Conservation (phyloP, 228 moss, liverwort and hornwort species). For the Sphagnum magellanicum region DNA sequence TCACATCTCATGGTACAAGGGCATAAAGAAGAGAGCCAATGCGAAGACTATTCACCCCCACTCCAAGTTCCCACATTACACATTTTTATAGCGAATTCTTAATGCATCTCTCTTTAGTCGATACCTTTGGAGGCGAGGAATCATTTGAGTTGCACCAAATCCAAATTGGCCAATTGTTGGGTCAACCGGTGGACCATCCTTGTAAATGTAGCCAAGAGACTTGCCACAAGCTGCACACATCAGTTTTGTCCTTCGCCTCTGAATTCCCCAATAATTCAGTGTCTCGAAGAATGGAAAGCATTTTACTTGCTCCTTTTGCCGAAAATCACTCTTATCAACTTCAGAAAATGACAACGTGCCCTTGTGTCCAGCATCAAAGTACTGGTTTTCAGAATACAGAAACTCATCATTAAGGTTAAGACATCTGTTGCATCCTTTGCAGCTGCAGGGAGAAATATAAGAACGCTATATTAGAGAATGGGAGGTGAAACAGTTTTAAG, state of each 20-base stretch:
- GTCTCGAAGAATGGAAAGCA: conserved; percentile 56
- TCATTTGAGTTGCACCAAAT: conserved; percentile 33
- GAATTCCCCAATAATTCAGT: conserved; percentile 47
- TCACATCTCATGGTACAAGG: too few relatives aligned
- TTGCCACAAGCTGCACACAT: conserved; percentile 50
- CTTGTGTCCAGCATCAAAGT: conserved; percentile 55
- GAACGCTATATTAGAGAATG: background rate
- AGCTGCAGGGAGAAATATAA: conserved; percentile 19
- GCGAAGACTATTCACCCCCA: too few relatives aligned
- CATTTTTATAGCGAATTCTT: conserved; percentile 8
- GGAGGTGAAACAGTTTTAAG: too few relatives aligned
- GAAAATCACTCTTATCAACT: conserved; percentile 45
- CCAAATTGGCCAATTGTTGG: conserved; percentile 23
- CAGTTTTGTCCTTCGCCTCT: conserved; percentile 24
- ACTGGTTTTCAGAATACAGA: conserved; percentile 28
- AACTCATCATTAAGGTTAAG: conserved; percentile 42
- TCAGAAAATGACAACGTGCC: conserved; percentile 42
- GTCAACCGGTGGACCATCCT: conserved; percentile 24
- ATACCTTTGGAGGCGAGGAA: conserved; percentile 31
- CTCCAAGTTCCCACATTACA: too few relatives aligned
- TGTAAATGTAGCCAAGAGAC: conserved; percentile 41
- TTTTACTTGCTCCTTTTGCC: conserved; percentile 29
- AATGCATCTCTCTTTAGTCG: conserved; percentile 42
- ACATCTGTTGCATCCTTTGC: conserved; percentile 49
- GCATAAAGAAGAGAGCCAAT: too few relatives aligned